Evolutionary conservation across 768 basidiomycete species (phyloP).

Genomic region (Suillus luteus): DNA sequence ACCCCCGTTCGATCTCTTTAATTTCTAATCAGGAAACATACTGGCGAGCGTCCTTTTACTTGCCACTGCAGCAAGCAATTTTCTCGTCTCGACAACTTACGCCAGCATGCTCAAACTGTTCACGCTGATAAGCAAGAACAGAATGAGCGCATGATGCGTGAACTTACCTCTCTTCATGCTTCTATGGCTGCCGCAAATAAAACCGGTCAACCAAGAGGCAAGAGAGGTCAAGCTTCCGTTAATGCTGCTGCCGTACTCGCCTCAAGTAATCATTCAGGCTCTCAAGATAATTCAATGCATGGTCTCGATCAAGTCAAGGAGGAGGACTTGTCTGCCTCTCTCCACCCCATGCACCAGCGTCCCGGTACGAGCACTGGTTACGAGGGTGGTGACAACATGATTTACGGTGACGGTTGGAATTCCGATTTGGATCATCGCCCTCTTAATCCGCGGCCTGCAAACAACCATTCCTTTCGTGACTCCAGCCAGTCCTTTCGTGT

Average conservation of each 20-base stretch:
- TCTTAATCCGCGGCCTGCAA: conserved; percentile 39
- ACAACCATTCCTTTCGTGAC: conserved; percentile 75
- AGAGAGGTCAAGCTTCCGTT: conserved; percentile 36
- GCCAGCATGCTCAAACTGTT: conserved; percentile 96
- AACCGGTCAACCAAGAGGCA: conserved; percentile 38
- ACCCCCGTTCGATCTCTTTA: conserved; percentile 27
- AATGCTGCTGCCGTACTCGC: conserved; percentile 21
- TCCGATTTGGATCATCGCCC: conserved; percentile 41
- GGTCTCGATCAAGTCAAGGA: conserved; percentile 40
- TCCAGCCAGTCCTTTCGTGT: conserved; percentile 82
- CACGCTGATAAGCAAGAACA: conserved; percentile 91
- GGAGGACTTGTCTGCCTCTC: conserved; percentile 37
- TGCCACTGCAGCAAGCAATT: conserved; percentile 97
- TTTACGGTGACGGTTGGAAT: conserved; percentile 38
- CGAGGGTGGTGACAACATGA: conserved; percentile 47
- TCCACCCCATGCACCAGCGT: conserved; percentile 46
- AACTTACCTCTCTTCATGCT: conserved; percentile 81
- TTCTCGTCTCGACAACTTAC: conserved; percentile 93
- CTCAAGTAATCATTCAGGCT: conserved; percentile 20
- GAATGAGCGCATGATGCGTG: conserved; percentile 92
- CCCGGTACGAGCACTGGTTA: conserved; percentile 78
- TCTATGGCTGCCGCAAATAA: conserved; percentile 65
- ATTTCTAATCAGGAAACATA: conserved; percentile 78
- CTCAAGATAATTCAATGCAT: conserved; percentile 23
- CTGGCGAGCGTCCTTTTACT: conserved; percentile 93